phyloP scores from a whole-genome alignment of 2,329 filamentous ascomycete genomes.

The Albophoma yamanashiensis region DNA sequence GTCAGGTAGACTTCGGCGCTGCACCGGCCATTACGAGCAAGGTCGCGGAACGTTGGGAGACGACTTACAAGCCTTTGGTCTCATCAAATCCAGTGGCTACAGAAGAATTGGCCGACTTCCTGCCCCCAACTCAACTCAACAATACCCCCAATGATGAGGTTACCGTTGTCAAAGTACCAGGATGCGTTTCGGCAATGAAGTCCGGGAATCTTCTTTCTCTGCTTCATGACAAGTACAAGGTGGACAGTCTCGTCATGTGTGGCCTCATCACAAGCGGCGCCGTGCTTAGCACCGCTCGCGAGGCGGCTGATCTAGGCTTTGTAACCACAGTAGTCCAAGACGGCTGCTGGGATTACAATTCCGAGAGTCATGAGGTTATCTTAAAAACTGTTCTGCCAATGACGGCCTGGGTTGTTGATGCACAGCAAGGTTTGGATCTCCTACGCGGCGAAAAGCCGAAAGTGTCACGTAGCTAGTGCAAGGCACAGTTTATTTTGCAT shows the following conservation, averaged over 20 bases:
- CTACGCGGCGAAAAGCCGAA: not conserved
- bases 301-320: conserved; percentile 8
- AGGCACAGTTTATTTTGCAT: not conserved
- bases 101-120: not conserved
- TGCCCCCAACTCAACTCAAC: not conserved
- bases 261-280: conserved; percentile 6
- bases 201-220: not conserved
- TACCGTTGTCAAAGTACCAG: conserved; percentile 1
- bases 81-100: conserved; percentile 1
- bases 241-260: conserved; percentile 5
- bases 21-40: conserved; percentile 3
- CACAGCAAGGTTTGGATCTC: not conserved
- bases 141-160: not conserved
- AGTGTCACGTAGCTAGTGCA: not conserved
- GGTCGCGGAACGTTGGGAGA: conserved; percentile 3
- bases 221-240: conserved; percentile 1
- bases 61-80: conserved; percentile 2
- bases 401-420: conserved; percentile 1
- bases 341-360: conserved; percentile 3
- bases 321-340: conserved; percentile 6
- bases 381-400: conserved; percentile 2
- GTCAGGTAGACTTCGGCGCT: conserved; percentile 2
- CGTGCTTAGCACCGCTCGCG: conserved; percentile 5
- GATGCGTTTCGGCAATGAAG: conserved; percentile 5
- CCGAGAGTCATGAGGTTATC: conserved; percentile 2